Percentiles rank a stretch among this genome's conserved stretches.
Conservation (phyloP, 176 grass and related monocot genomes). For the Rhynchospora tenuis region DNA sequence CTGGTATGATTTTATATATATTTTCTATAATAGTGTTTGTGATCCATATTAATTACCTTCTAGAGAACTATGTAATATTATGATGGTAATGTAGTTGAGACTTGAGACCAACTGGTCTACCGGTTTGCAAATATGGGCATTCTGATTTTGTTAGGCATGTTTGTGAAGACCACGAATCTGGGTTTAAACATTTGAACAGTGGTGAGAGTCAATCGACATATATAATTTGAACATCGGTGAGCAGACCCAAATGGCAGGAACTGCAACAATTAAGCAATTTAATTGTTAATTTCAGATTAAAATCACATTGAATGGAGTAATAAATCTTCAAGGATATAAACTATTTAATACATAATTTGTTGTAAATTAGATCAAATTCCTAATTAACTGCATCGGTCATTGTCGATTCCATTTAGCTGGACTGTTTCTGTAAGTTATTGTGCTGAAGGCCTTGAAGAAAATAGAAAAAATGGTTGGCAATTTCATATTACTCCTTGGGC, state of each 20-base stretch:
- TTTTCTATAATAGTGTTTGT: conserved; percentile 1
- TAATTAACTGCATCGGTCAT: background rate
- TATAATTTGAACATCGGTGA: background rate
- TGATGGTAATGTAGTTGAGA: background rate
- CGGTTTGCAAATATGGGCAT: background rate
- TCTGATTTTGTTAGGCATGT: background rate
- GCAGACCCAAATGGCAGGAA: background rate
- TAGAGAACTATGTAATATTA: background rate
- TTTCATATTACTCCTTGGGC: background rate
- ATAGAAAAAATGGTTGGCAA: background rate
- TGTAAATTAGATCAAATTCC: background rate
- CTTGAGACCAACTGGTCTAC: background rate
- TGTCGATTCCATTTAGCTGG: background rate
- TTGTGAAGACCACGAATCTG: background rate
- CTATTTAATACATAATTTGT: background rate
- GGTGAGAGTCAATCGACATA: background rate
- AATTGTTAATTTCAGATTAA: background rate
- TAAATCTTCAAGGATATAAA: background rate
- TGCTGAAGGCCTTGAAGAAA: background rate
- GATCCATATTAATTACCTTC: background rate
- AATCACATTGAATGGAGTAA: background rate
- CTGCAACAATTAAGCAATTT: background rate
- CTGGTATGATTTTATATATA: conserved; percentile 38
- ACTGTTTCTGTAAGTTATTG: background rate
- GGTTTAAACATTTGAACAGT: background rate